phyloP scores from a whole-genome alignment of 2,329 filamentous ascomycete species.

The Pseudopithomyces maydicus region DNA sequence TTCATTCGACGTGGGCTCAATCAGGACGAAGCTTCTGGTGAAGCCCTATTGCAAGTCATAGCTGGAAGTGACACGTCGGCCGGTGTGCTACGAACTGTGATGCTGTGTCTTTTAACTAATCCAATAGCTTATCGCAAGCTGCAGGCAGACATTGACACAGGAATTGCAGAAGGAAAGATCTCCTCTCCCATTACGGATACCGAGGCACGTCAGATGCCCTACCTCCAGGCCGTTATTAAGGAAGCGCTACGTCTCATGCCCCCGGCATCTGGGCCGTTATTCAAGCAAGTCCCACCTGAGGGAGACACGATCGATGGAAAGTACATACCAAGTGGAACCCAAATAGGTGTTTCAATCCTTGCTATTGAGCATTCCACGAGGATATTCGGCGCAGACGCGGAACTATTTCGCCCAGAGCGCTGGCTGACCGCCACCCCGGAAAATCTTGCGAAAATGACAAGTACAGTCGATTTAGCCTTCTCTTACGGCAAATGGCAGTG shows the following conservation, averaged over 20 bases:
- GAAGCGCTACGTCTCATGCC: slow-evolving; percentile 49
- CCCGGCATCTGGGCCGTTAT: slow-evolving; percentile 17
- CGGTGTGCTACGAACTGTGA: slow-evolving; percentile 57
- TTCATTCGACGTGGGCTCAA: slow-evolving; percentile 54
- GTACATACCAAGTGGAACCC: slow-evolving; percentile 27
- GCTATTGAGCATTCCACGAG: slow-evolving; percentile 18
- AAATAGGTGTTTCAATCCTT: slow-evolving; percentile 14
- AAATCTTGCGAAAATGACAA: slow-evolving; percentile 25
- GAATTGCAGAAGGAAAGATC: slow-evolving; percentile 29
- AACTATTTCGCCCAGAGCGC: slow-evolving; percentile 24
- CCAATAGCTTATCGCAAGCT: slow-evolving; percentile 49
- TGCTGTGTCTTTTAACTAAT: slow-evolving; percentile 58
- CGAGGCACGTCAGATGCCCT: slow-evolving; percentile 44
- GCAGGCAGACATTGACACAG: slow-evolving; percentile 50
- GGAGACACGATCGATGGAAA: slow-evolving; percentile 21
- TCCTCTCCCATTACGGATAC: slow-evolving; percentile 52
- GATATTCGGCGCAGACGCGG: slow-evolving; percentile 24
- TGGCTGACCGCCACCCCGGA: slow-evolving; percentile 31
- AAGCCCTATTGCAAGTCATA: slow-evolving; percentile 53
- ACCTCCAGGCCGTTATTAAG: slow-evolving; percentile 53
- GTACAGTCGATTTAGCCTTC: slow-evolving; percentile 23
- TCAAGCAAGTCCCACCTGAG: slow-evolving; percentile 44
- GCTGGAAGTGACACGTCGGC: slow-evolving; percentile 64
- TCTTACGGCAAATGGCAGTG: slow-evolving; percentile 34
- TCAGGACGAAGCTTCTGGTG: slow-evolving; percentile 43